Evolutionary conservation across 2,329 filamentous ascomycete species (phyloP).

Genomic region (Mollisiaceae sp.): DNA sequence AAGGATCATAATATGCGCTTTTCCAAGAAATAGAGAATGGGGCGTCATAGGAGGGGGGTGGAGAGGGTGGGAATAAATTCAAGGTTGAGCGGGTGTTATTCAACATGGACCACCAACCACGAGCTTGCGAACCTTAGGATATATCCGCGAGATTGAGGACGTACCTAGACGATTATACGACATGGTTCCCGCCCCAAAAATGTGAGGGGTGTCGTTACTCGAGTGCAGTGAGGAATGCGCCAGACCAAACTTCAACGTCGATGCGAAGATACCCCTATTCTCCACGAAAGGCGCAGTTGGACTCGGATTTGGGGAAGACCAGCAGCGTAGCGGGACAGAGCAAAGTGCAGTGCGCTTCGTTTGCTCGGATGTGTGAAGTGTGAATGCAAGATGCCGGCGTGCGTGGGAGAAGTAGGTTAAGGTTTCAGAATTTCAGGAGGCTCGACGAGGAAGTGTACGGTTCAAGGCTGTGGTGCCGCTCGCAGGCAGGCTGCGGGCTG

Average conservation of each 20-base stretch:
- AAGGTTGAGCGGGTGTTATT: constrained; percentile 9
- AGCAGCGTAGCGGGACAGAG: background rate
- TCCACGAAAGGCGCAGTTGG: constrained; percentile 8
- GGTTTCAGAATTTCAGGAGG: constrained; percentile 6
- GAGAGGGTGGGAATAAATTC: constrained; percentile 9
- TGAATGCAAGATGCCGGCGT: background rate
- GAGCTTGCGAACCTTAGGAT: constrained; percentile 19
- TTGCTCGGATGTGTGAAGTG: constrained; percentile 6
- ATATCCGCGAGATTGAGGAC: constrained; percentile 39
- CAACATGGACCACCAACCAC: constrained; percentile 15
- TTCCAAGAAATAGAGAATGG: constrained; percentile 18
- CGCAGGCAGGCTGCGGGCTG: background rate
- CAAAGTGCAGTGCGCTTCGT: background rate
- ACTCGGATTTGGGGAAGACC: background rate
- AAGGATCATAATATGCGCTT: constrained; percentile 26
- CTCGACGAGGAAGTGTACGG: background rate
- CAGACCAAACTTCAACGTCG: background rate
- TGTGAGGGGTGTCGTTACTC: constrained; percentile 5
- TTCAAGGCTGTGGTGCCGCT: background rate
- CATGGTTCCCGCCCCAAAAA: constrained; percentile 50
- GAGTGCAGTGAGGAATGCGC: constrained; percentile 13
- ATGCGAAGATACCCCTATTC: constrained; percentile 9
- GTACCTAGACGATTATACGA: constrained; percentile 77
- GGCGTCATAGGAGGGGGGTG: constrained; percentile 11
- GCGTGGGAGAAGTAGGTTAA: background rate